Base-by-base conservation (phyloP, 202 grass and related monocot genomes). In the Brachypodium distachyon region DNA sequence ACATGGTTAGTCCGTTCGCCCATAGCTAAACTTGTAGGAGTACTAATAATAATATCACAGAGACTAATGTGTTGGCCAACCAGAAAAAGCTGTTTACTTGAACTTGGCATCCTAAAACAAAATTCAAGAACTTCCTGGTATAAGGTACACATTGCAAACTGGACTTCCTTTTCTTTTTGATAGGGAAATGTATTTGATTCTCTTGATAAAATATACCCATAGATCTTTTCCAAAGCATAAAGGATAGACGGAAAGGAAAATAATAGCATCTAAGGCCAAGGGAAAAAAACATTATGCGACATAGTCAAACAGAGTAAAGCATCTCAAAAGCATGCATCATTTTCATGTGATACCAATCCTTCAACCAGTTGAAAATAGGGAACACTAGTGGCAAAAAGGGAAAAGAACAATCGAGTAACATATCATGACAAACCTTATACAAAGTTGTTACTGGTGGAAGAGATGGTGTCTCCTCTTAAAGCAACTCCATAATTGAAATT, bases 391-490 rank as follows among this genome's bases (percentile, higher is more conserved):
- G 12, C 60, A 70, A 84, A n/a, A 82, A 56, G 6, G 40, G 65
- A 74, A 83, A 78, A 40, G 29, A 80, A 80, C 13, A 55, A 77
- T 67, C 82, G 36, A 87, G 80, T 82, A 87, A 83, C 80, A 87
- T 77, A 76, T 88, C 81, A 88, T 88, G 63, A 88, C 86, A 88
- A 88, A 88, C 81, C 86, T 88, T 84, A 73, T 62, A 88, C 86
- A 88, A 28, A 83, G 74, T 83, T 40, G 85, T 83, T 87, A 88
- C 81, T 80, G 81, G 63, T 52, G 62, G 76, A 88, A 84, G 81
- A 84, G 86, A 71, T 87, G 80, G 43, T 88, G 81, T 88, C 77
- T 88, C 86, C 86, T 88, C 72, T 88, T 88, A 88, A 84, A 85
- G 86, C 81, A 85, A 88, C 82, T 81, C 86, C 82, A 89, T 82